A percentile compares a stretch with the other conserved stretches of the same genome.
Evolutionary conservation across 345 rosid species (phyloP).

Genomic region (Rhizophora apiculata): DNA sequence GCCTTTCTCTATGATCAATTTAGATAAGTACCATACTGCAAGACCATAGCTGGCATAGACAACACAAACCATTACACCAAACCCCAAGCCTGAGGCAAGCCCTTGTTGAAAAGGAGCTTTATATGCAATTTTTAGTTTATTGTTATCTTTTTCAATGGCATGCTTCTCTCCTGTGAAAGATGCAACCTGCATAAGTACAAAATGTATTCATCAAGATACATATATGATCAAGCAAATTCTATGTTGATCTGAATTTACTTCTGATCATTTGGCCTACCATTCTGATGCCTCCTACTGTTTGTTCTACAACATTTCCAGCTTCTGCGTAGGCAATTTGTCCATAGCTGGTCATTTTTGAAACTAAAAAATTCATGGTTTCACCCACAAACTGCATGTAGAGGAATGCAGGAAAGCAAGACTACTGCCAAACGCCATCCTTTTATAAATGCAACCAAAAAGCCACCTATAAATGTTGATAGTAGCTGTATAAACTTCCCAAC

Average conservation of each 20-base stretch:
- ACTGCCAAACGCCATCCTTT: constrained; percentile 59
- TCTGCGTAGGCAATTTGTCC: too few species aligned
- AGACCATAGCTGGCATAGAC: constrained; percentile 54
- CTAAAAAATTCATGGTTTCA: constrained; percentile 36
- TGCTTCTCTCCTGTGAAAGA: too few species aligned
- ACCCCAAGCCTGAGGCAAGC: constrained; percentile 65
- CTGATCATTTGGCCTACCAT: constrained; percentile 21
- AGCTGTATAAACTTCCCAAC: constrained; percentile 80
- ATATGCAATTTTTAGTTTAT: constrained; percentile 59
- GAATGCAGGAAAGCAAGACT: constrained; percentile 59
- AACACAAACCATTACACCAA: constrained; percentile 47
- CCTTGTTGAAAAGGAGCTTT: constrained; percentile 58
- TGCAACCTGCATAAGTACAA: too few species aligned
- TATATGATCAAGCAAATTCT: constrained; percentile 1
- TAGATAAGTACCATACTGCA: constrained; percentile 74
- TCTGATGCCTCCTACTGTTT: too few species aligned
- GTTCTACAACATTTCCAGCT: too few species aligned
- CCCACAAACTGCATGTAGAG: constrained; percentile 52
- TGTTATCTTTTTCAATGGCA: too few species aligned
- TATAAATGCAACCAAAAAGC: constrained; percentile 55
- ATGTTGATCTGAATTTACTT: too few species aligned
- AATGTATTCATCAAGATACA: too few species aligned
- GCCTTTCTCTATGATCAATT: constrained; percentile 53
- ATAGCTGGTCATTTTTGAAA: too few species aligned
- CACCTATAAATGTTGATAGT: constrained; percentile 56